Evolutionary conservation across 1,284 basidiomycete genomes (phyloP), one percentile per base, ranked within the genome.

Genomic region (Moesziomyces sp.): DNA sequence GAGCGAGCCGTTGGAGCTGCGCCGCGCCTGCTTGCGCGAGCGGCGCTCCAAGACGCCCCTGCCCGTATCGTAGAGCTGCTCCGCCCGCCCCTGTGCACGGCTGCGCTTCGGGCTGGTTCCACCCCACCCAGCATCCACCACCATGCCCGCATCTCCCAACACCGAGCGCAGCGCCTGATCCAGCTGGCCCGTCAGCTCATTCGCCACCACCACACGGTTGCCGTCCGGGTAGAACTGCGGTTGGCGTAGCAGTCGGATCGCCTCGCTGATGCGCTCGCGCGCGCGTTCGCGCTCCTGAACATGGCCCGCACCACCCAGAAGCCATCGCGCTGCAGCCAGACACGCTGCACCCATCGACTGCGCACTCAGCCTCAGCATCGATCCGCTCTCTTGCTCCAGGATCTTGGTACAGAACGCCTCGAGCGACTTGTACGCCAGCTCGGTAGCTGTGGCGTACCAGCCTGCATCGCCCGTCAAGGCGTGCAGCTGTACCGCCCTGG

Each of bases 141-240:
- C 42, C 46, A 59, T 49, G 10, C 56, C 57, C 19, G 49, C 56
- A 42, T 69, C 66, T 19, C 55, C 60, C 46, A 63, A 23, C 26
- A 70, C 14, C 3, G 67, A 70, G 3, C 67, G 57, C 5, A 70
- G 54, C 18, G 67, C 57, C n/a, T 60, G 49, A 14, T 70, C 56
- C 9, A 70, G 52, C 46, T 60, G 50, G 1, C 67, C 67, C 5
- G 43, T 64, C 46, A 60, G 55, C 51, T 61, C 67, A 46, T 44
- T 51, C 1, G 58, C 19, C 1, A 53, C 56, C 21, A 53, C 30
- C 8, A 70, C 57, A 0, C 67, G 57, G 35, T 53, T 70, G 21
- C 67, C 67, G 24, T 64, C 67, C 16, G 67, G 67, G 19, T 70
- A 70, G 54, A 64, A 70, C 10, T 64, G 61, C 42, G 67, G 67